Evolutionary conservation across 805 yeast genomes (phyloP).

Genomic region (Candida namnaoensis): DNA sequence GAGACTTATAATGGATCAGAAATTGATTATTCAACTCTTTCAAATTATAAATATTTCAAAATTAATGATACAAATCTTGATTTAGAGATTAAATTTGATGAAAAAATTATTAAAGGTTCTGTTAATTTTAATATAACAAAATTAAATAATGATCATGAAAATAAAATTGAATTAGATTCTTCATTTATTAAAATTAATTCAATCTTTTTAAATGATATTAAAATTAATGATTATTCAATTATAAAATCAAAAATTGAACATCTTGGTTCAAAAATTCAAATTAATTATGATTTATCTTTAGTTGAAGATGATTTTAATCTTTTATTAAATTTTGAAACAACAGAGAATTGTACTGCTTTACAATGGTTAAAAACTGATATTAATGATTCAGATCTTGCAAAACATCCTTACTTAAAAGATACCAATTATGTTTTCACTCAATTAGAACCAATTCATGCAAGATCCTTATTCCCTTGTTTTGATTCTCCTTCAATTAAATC

Average conservation of each 20-base stretch:
- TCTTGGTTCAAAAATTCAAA: slow-evolving; percentile 46
- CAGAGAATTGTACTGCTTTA: slow-evolving; percentile 70
- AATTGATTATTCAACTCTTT: slow-evolving; percentile 68
- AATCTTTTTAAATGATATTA: slow-evolving; percentile 34
- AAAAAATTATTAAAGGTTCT: slow-evolving; percentile 42
- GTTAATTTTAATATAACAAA: slow-evolving; percentile 38
- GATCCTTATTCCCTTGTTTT: slow-evolving; percentile 82
- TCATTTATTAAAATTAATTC: slow-evolving; percentile 44
- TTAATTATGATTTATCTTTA: slow-evolving; percentile 8
- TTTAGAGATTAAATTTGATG: slow-evolving; percentile 46
- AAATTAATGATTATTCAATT: slow-evolving; percentile 14
- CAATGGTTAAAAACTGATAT: slow-evolving; percentile 69
- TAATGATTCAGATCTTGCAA: slow-evolving; percentile 57
- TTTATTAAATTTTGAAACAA: slow-evolving; percentile 45
- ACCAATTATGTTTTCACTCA: slow-evolving; percentile 60
- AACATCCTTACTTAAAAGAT: slow-evolving; percentile 40
- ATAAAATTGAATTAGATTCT: slow-evolving; percentile 54
- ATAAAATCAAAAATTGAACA: slow-evolving; percentile 38
- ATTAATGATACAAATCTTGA: slow-evolving; percentile 44
- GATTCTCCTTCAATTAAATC: slow-evolving; percentile 86
- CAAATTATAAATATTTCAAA: slow-evolving; percentile 52
- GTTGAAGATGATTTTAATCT: slow-evolving; percentile 6
- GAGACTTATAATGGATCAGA: slow-evolving; percentile 26
- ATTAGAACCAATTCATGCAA: slow-evolving; percentile 86
- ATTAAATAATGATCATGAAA: slow-evolving; percentile 16